Conservation (phyloP, 306 rosid species). For the Prunus mira region DNA sequence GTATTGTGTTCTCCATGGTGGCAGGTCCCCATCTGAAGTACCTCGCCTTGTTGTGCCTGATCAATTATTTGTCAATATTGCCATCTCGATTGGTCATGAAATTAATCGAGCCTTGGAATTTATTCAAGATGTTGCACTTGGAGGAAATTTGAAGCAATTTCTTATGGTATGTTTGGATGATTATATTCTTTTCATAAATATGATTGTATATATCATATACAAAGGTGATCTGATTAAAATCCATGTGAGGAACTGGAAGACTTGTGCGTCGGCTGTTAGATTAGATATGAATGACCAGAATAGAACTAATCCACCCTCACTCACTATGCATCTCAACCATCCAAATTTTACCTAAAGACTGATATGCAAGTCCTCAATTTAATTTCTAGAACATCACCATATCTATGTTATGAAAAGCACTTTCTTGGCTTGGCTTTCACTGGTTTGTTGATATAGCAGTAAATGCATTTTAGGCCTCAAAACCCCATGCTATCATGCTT, state of each 20-base stretch:
- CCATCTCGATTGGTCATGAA: conserved; percentile 51
- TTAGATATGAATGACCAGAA: neutral
- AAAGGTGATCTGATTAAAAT: neutral
- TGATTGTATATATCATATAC: neutral
- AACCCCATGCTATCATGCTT: neutral
- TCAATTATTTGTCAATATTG: conserved; percentile 57
- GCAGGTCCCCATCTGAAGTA: conserved; percentile 55
- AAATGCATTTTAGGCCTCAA: neutral
- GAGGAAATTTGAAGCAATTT: conserved; percentile 73
- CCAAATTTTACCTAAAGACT: neutral
- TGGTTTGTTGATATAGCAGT: neutral
- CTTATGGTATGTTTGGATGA: conserved; percentile 47
- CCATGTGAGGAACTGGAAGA: neutral
- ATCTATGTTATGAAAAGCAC: neutral
- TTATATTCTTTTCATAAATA: neutral
- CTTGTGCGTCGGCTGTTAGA: neutral
- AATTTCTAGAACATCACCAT: neutral
- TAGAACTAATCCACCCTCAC: conserved; percentile 1
- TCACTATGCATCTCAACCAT: neutral
- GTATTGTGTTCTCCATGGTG: conserved; percentile 21
- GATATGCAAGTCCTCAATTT: conserved; percentile 7
- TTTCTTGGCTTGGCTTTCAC: neutral
- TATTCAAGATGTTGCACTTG: conserved; percentile 83
- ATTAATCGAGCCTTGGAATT: conserved; percentile 56
- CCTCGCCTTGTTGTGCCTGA: conserved; percentile 76